Conservation (phyloP, 2,329 filamentous ascomycete species). For the Sclerotinia sclerotiorum region DNA sequence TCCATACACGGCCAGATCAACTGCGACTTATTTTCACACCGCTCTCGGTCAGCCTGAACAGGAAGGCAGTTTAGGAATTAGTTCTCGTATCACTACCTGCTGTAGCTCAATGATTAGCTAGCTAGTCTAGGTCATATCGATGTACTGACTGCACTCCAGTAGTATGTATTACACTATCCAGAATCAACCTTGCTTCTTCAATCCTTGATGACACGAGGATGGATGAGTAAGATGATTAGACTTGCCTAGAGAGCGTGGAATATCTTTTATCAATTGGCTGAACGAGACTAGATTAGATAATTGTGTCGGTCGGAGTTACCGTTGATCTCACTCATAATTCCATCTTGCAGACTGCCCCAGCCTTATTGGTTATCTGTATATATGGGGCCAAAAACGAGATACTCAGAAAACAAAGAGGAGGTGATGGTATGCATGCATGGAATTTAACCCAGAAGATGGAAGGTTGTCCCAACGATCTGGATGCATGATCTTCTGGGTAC, state of each 20-base stretch:
- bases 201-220: too few relatives aligned
- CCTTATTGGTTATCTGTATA: not conserved
- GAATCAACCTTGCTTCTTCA: not conserved
- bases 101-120: not conserved
- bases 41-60: conserved; percentile 22
- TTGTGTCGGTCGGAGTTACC: not conserved
- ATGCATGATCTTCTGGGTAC: not conserved
- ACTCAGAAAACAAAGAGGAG: not conserved
- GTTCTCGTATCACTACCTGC: not conserved
- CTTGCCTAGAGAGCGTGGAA: not conserved
- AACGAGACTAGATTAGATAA: not conserved
- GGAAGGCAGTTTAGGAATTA: conserved; percentile 9
- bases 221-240: not conserved
- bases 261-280: not conserved
- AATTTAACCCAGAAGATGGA: conserved; percentile 1
- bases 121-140: not conserved
- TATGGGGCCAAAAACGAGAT: not conserved
- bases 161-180: not conserved
- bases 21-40: conserved; percentile 10
- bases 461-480: conserved; percentile 6
- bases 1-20: not conserved
- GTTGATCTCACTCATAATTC: not conserved
- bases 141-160: not conserved
- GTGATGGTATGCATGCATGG: not conserved
- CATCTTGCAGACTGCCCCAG: not conserved